Conservation (phyloP, 495 filamentous ascomycete genomes). For the Talaromyces adpressus region DNA sequence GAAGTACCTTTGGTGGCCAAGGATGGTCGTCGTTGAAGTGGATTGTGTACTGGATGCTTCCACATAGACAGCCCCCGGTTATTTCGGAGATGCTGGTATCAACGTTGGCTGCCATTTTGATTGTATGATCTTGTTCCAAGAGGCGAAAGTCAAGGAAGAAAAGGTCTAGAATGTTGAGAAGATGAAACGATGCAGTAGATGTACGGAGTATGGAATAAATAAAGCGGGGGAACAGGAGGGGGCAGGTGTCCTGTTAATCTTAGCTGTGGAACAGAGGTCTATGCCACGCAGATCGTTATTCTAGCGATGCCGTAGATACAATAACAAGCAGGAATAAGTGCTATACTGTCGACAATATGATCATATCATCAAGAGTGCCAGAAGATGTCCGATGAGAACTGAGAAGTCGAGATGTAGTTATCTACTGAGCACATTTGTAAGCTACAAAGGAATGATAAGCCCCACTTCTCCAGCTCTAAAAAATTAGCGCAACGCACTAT, state of each 20-base stretch:
- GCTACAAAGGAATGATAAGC: neutral
- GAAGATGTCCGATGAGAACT: too few species aligned
- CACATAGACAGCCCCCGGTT: neutral
- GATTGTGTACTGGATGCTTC: neutral
- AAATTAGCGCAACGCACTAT: neutral
- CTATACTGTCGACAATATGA: neutral
- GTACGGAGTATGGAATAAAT: neutral
- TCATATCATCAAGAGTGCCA: neutral
- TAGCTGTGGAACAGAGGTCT: neutral
- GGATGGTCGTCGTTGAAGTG: neutral
- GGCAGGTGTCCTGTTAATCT: neutral
- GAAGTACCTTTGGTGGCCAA: neutral
- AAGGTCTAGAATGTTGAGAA: neutral
- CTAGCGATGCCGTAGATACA: neutral
- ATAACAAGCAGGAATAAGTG: neutral
- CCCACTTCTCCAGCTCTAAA: neutral
- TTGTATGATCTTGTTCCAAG: neutral
- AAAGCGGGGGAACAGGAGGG: neutral
- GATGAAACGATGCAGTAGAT: neutral
- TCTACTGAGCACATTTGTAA: too few species aligned
- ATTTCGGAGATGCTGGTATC: neutral
- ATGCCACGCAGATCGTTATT: neutral
- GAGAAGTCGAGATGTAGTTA: too few species aligned
- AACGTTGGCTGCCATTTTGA: neutral
- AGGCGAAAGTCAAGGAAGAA: neutral